Evolutionary conservation across 2,329 filamentous ascomycete genomes (phyloP).

Genomic region (Aspergillus ochraceus): DNA sequence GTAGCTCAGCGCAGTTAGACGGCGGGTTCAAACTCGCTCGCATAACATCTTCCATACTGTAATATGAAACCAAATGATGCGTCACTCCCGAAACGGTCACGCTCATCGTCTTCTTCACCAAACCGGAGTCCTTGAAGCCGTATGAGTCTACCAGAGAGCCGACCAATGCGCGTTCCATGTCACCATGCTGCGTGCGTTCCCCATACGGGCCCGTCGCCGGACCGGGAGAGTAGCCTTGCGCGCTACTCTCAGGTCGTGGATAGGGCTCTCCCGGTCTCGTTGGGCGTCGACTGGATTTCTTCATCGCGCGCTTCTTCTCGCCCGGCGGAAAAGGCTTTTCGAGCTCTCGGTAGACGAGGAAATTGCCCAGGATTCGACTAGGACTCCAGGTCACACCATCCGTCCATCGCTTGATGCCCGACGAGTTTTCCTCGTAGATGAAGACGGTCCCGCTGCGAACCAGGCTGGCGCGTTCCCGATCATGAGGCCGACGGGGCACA

Average conservation of each 20-base stretch:
- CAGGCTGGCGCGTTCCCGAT: constrained; percentile 73
- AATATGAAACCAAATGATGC: constrained; percentile 88
- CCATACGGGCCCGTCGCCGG: constrained; percentile 34
- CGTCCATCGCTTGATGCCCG: constrained; percentile 92
- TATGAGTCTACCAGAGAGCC: constrained; percentile 90
- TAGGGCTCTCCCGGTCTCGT: constrained; percentile 56
- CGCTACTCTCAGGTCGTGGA: constrained; percentile 43
- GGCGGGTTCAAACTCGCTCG: constrained; percentile 61
- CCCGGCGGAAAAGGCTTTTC: constrained; percentile 75
- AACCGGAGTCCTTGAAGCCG: constrained; percentile 75
- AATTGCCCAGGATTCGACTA: constrained; percentile 80
- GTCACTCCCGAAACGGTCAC: constrained; percentile 71
- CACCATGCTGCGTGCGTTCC: constrained; percentile 43
- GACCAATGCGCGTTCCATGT: constrained; percentile 62
- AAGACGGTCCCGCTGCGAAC: constrained; percentile 85
- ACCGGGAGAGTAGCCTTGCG: constrained; percentile 40
- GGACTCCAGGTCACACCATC: constrained; percentile 91
- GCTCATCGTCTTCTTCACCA: constrained; percentile 93
- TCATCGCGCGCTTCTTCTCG: constrained; percentile 81
- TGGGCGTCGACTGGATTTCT: constrained; percentile 58
- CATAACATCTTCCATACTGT: constrained; percentile 77
- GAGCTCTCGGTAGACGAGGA: constrained; percentile 81
- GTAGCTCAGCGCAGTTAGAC: constrained; percentile 52
- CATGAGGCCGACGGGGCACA: constrained; percentile 80
- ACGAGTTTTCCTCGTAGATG: constrained; percentile 87